phyloP scores from a whole-genome alignment of 805 yeast species.

The Starmera caribaea region DNA sequence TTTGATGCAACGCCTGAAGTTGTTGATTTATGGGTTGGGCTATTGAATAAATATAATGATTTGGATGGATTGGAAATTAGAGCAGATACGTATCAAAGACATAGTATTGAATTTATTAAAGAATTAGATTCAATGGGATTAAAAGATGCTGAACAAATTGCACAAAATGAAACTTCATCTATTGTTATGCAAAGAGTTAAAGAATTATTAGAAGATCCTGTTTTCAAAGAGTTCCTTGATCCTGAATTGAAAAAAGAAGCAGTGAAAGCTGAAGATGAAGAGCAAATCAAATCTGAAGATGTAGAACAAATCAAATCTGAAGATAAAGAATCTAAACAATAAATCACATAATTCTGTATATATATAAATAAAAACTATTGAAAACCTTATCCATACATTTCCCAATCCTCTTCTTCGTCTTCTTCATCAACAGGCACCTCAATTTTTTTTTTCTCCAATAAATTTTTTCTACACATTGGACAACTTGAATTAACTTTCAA shows the following conservation, averaged over 20 bases:
- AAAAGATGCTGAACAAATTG: conserved; percentile 1
- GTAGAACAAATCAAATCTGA: not conserved
- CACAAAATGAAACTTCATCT: not conserved
- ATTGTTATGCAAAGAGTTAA: conserved; percentile 39
- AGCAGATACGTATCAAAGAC: conserved; percentile 53
- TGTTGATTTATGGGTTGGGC: conserved; percentile 72
- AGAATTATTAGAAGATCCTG: conserved; percentile 61
- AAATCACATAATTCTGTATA: not conserved
- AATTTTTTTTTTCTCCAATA: conserved; percentile 38
- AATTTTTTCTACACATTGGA: conserved; percentile 77
- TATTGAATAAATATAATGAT: conserved; percentile 57
- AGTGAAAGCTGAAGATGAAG: conserved; percentile 1
- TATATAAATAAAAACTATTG: not conserved
- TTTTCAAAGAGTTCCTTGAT: conserved; percentile 45
- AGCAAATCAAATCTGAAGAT: conserved; percentile 5
- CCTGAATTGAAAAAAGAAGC: conserved; percentile 1
- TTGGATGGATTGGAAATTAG: conserved; percentile 78
- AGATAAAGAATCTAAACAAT: not conserved
- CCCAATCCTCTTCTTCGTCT: conserved; percentile 57
- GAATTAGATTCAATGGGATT: conserved; percentile 25
- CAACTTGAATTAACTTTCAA: conserved; percentile 63
- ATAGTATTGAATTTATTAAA: conserved; percentile 35
- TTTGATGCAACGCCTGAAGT: conserved; percentile 84
- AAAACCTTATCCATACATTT: conserved; percentile 56
- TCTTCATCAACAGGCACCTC: conserved; percentile 17